These are phyloP conservation scores for Chaetoceros tenuissimus DNA, from an alignment of 108 stramenopile species.

Conservation along the genomic window DNA sequence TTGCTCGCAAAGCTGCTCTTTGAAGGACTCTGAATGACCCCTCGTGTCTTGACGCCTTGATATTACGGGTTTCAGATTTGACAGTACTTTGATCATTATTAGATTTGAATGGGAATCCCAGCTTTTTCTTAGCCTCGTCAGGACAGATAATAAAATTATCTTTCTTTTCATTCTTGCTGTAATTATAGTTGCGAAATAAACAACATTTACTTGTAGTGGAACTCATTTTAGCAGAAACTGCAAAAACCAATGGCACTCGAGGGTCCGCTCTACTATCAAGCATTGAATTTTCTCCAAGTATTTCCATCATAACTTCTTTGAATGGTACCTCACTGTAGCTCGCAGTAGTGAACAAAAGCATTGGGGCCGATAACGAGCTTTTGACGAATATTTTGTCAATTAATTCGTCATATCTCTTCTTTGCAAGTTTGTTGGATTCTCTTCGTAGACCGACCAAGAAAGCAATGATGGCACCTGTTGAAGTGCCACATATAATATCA, in stretches of 20 bases:
- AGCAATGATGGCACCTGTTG: slow-evolving; percentile 31
- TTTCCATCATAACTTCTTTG: slow-evolving; percentile 30
- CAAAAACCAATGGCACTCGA: slow-evolving; percentile 18
- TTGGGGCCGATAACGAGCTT: slow-evolving; percentile 24
- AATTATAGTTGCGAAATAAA: slow-evolving; percentile 33
- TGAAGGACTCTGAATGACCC: slow-evolving; percentile 34
- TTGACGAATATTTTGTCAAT: slow-evolving; percentile 35
- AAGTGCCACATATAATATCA: slow-evolving; percentile 43
- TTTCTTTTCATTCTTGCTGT: slow-evolving; percentile 29
- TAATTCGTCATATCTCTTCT: slow-evolving; percentile 32
- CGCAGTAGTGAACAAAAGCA: slow-evolving; percentile 35
- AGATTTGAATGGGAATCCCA: slow-evolving; percentile 25
- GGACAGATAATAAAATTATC: slow-evolving; percentile 34
- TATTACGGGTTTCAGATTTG: slow-evolving; percentile 31
- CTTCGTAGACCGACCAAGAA: slow-evolving; percentile 28
- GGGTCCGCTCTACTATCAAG: slow-evolving; percentile 34
- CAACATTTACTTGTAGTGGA: slow-evolving; percentile 25
- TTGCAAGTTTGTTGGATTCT: slow-evolving; percentile 27
- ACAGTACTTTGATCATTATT: slow-evolving; percentile 10
- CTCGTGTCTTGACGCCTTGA: slow-evolving; percentile 33
- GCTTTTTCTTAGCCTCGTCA: slow-evolving; percentile 19
- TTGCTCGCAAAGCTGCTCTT: slow-evolving; percentile 32
- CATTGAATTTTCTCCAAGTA: slow-evolving; percentile 31
- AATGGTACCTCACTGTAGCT: slow-evolving; percentile 32
- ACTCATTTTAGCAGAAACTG: slow-evolving; percentile 30